Evolutionary conservation across 2,329 filamentous ascomycete genomes (phyloP), one percentile per base, ranked within the genome.

Genomic region (Macrophomina tecta): DNA sequence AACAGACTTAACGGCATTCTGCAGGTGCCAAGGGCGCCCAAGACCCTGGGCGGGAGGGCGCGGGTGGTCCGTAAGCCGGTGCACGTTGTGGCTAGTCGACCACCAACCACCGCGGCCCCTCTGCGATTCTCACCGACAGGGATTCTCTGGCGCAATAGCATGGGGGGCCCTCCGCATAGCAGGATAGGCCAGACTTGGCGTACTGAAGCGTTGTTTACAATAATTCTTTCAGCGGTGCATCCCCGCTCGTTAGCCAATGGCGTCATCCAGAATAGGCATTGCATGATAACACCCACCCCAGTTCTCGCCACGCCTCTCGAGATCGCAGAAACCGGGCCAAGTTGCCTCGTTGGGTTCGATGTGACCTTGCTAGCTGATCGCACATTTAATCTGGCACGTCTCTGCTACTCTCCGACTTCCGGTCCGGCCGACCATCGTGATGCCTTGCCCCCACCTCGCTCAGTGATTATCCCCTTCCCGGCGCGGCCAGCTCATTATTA

Each of bases 211-310:
- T 23, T 60, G 16, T 12, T 60, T 46, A 46, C 28, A 32, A 28
- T 5, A 32, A n/a, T 42, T 42, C 16, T 18, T 46, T 12, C 42
- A 18, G 9, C 16, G 58, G 38, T 49, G 45, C 58, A 62, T 62
- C 51, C 63, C 52, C 63, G 52, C 51, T 32, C 51, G 52, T 56
- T 58, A 48, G 52, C 63, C 63, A 65, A 65, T 65, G 51, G 63
- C 63, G 63, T 65, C 63, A 58, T 58, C 63, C 40, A 56, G 40
- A 56, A 56, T 65, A 46, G 40, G 40, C 63, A 65, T 65, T 65
- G 63, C 63, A 65, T 52, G 63, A 65, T 58, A 48, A 18, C 51
- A 36, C 38, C 51, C 51, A 38, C 23, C 42, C 52, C 14, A 36
- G n/a, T 38, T 65, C 40, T 65, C 32, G 42, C 40, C 52, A 65